Conservation (phyloP, 257 asterid genomes). For the Hygrophila difformis region DNA sequence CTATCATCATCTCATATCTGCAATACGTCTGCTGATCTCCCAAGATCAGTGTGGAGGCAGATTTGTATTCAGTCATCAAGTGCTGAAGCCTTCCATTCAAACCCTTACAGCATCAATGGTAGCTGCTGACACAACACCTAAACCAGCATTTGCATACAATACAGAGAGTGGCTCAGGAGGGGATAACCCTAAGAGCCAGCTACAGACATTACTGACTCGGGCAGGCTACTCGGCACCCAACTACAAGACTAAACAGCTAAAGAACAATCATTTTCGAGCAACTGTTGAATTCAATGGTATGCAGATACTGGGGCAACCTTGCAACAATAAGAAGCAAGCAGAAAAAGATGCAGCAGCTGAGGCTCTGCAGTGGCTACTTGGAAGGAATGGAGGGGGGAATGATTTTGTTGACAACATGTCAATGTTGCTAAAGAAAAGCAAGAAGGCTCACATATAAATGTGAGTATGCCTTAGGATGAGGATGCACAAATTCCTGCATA, state of each 20-base stretch:
- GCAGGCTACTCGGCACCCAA: slow-evolving; percentile 70
- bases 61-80: slow-evolving; percentile 57
- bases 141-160: slow-evolving; percentile 23
- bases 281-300: slow-evolving; percentile 64
- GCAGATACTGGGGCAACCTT: slow-evolving; percentile 68
- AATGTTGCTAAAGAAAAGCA: slow-evolving; percentile 68
- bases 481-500: no score
- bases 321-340: slow-evolving; percentile 85
- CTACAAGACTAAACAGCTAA: slow-evolving; percentile 60
- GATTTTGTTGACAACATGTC: slow-evolving; percentile 57
- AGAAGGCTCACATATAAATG: slow-evolving; percentile 43
- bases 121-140: slow-evolving; percentile 25
- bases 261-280: slow-evolving; percentile 52
- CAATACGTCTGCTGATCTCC: slow-evolving; percentile 64
- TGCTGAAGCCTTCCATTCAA: slow-evolving; percentile 29
- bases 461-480: slow-evolving; percentile 6
- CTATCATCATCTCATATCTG: slow-evolving; percentile 67
- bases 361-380: slow-evolving; percentile 80
- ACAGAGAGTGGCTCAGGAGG: slow-evolving; percentile 85
- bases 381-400: slow-evolving; percentile 32
- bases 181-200: slow-evolving; percentile 83
- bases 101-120: slow-evolving; percentile 1
- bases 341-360: slow-evolving; percentile 91
- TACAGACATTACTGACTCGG: slow-evolving; percentile 76
- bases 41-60: slow-evolving; percentile 65